Evolutionary conservation across 441 rosid species (phyloP), one percentile per base, ranked within the genome.

Genomic region (Kokia cookei): DNA sequence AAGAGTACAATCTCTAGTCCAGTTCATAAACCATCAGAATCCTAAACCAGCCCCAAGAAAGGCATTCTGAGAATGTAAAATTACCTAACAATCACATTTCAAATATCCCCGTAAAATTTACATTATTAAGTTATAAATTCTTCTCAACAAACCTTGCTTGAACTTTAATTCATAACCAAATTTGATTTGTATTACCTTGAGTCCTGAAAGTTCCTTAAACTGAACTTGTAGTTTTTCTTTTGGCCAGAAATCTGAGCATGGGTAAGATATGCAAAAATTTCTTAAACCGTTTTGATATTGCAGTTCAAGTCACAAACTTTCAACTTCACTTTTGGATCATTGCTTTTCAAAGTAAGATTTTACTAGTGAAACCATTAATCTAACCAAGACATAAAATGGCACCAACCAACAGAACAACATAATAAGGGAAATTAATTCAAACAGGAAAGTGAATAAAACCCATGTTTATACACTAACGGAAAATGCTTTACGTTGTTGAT

Each of bases 381-480:
- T 24, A 66, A 66, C 40, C 71, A 47, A 66, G 24, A 24, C 55
- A 45, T 24, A 66, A 15, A 66, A 47, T 3, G 15, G 71, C 8
- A 66, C 24, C 19, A 66, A 65, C 54, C 70, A 66, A 24, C 70
- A 66, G 43, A 66, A 66, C 55, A 45, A 45, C 55, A 26, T 66
- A 26, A 13, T 17, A 47, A 66, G 53, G 70, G 27, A 66, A 66
- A 65, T 22, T 42, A 65, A 22, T 45, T 37, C 70, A 65, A 24
- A 9, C 53, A 7, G 24, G 12, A 65, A 65, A 45, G 70, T 26
- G 45, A 65, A 65, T 45, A 45, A 37, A 45, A 66, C 37, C 54
- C 40, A 45, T 43, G 32, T 66, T 66, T 66, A 26, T 14, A 47
- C 22, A 7, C 54, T 65, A 12, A 47, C 0, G 7, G 50, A 64